Base-by-base conservation (phyloP, 1,284 basidiomycete species). In the Phellopilus nigrolimitatus region DNA sequence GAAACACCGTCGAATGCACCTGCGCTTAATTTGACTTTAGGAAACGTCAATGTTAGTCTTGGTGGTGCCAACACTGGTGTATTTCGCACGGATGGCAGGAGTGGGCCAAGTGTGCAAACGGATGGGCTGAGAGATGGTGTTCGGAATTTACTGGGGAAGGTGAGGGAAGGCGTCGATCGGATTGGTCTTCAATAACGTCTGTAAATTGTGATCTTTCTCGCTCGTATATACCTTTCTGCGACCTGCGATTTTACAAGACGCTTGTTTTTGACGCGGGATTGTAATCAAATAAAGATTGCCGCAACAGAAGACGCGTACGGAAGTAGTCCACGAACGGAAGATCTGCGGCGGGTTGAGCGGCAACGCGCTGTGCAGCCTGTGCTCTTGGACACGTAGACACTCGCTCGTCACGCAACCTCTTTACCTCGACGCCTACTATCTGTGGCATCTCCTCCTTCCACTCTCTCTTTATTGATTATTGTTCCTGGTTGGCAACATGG, bases 31-130 rank as follows among this genome's bases (percentile, higher is more conserved):
- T 74, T 97, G 27, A 91, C 93, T 59, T 78, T 97, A 24, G 94
- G 92, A 5, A 88, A 89, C 0, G 88, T 97, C 54, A 93, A 92
- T 62, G 82, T 97, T 40, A 92, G 84, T 57, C 78, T 97, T 3
- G 93, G 91, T n/a, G 92, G 92, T 3, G 80, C 76, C 27, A 87
- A 85, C 7, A 81, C 86, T 0, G 91, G 91, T 1, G 79, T 95
- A 25, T 95, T 92, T 67, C 73, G 92, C 58, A 80, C 80, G 33
- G 83, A 80, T 58, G 80, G 78, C 9, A 88, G 86, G 60, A 78
- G 67, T 5, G 69, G 77, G 31, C 77, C 84, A 19, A 80, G 80
- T 10, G 78, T 95, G 33, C 89, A 93, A 65, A 78, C 88, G 19
- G 87, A 88, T 58, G 86, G 85, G 1, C 79, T 94, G 56, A 80